Evolutionary conservation across 163 green algal species (phyloP), one percentile per base, ranked within the genome.

Genomic region (Scenedesmus sp.): DNA sequence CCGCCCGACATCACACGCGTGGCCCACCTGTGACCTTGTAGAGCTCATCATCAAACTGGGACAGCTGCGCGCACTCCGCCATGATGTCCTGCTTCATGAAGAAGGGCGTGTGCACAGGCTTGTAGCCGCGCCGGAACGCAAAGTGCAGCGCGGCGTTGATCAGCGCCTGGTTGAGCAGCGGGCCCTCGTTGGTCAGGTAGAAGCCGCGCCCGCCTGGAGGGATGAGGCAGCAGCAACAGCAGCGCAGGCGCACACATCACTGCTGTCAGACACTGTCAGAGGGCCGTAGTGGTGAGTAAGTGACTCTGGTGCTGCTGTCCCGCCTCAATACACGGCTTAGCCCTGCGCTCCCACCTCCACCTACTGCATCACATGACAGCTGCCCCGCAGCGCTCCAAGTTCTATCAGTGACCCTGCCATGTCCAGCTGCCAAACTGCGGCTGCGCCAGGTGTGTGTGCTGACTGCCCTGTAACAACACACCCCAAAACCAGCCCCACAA

Each of bases 1-100:
- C 34, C 34, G 34, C 34, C 34, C 34, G 34, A 1, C 34, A 46
- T 46, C 0, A 46, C 0, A 46, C 34, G 34, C 34, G 34, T 46
- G 34, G 34, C 87, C 15, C 93, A 96, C 97, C 96, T 81, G 96
- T 97, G 56, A 99, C 98, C 93, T 99, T 99, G 96, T 99, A 99
- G 79, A 99, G 96, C 95, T 99, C 98, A 76, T 99, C 98, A 90
- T 99, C 98, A 93, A 99, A 99, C 94, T 99, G 97, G 77, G 92
- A 94, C 52, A 99, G 97, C 97, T 99, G 98, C 23, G 98, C 98
- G 93, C 98, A 99, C 93, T 99, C 97, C 2, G 96, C 98, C 98
- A 99, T 99, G 88, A 99, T 97, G 74, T 97, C 94, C 91, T 96
- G 94, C 54, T 95, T 93, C 98, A 99, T 99, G 95, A 99, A 99